Percentiles rank a stretch among this genome's conserved stretches.
phyloP scores from a whole-genome alignment of 495 filamentous ascomycete genomes.

The Xylaria curta region DNA sequence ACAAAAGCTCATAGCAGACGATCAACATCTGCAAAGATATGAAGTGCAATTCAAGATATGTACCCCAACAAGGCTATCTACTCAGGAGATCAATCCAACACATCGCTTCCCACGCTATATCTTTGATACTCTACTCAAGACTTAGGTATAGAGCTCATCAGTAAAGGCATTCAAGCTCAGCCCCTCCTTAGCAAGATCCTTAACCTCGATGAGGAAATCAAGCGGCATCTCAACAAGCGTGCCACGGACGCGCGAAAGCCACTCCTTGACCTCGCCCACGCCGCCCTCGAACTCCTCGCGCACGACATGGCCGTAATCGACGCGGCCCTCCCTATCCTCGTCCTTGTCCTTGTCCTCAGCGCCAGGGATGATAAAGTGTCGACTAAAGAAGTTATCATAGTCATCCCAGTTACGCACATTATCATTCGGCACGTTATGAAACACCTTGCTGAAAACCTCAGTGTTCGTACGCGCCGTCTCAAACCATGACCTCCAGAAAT shows the following conservation, averaged over 20 bases:
- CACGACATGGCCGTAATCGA: slow-evolving; percentile 86
- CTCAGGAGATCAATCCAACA: neutral
- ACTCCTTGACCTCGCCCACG: slow-evolving; percentile 79
- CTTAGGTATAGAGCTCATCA: slow-evolving; percentile 80
- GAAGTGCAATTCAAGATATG: neutral
- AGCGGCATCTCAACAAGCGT: slow-evolving; percentile 92
- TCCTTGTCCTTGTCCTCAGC: slow-evolving; percentile 40
- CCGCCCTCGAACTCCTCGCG: slow-evolving; percentile 75
- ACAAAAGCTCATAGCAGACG: neutral
- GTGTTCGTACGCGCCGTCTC: slow-evolving; percentile 79
- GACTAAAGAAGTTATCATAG: slow-evolving; percentile 80
- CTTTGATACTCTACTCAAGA: neutral
- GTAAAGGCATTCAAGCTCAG: slow-evolving; percentile 80
- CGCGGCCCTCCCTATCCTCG: slow-evolving; percentile 45
- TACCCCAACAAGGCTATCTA: neutral
- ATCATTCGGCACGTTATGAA: slow-evolving; percentile 89
- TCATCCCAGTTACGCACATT: slow-evolving; percentile 78
- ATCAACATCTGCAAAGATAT: neutral
- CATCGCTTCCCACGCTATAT: neutral
- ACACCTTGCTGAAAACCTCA: slow-evolving; percentile 81
- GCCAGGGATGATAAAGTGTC: slow-evolving; percentile 69
- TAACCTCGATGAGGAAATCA: slow-evolving; percentile 79
- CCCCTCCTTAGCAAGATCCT: slow-evolving; percentile 88
- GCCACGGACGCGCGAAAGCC: slow-evolving; percentile 75
- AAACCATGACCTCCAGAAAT: slow-evolving; percentile 75